Evolutionary conservation across 2,329 filamentous ascomycete genomes (phyloP).

Genomic region (Coleophoma cylindrospora): DNA sequence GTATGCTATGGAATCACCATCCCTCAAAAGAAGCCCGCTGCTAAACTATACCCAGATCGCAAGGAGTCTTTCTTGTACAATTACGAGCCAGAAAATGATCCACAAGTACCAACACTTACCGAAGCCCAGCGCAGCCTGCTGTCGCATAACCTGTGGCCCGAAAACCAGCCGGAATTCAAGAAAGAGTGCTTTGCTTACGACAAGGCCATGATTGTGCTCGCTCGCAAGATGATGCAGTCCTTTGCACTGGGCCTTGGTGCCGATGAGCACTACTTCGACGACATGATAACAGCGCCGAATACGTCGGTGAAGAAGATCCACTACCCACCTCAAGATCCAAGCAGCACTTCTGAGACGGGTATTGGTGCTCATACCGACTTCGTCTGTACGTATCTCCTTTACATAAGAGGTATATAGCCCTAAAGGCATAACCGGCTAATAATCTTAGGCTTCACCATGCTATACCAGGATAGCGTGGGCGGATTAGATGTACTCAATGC

Average conservation of each 20-base stretch:
- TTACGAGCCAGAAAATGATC: conserved; percentile 9
- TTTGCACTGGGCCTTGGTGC: conserved; percentile 48
- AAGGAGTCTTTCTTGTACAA: conserved; percentile 12
- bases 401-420: background rate
- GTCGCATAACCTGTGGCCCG: conserved; percentile 24
- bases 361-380: conserved; percentile 39
- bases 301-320: conserved; percentile 29
- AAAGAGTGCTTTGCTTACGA: conserved; percentile 30
- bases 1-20: conserved; percentile 28
- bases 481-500: conserved; percentile 40
- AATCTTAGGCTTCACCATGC: conserved; percentile 29
- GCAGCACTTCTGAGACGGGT: conserved; percentile 15
- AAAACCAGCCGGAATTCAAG: conserved; percentile 29
- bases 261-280: conserved; percentile 46
- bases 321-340: conserved; percentile 17
- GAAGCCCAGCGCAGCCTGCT: conserved; percentile 5
- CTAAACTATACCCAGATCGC: conserved; percentile 2
- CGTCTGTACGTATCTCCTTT: conserved; percentile 25
- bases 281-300: conserved; percentile 42
- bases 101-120: conserved; percentile 2
- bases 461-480: conserved; percentile 38
- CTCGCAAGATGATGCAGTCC: conserved; percentile 39
- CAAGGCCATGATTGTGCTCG: conserved; percentile 28
- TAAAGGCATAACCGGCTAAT: too few relatives aligned
- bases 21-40: too few relatives aligned